These are phyloP conservation scores for Patellaria atrata DNA, from an alignment of 495 filamentous ascomycete species.

Conservation along the genomic window DNA sequence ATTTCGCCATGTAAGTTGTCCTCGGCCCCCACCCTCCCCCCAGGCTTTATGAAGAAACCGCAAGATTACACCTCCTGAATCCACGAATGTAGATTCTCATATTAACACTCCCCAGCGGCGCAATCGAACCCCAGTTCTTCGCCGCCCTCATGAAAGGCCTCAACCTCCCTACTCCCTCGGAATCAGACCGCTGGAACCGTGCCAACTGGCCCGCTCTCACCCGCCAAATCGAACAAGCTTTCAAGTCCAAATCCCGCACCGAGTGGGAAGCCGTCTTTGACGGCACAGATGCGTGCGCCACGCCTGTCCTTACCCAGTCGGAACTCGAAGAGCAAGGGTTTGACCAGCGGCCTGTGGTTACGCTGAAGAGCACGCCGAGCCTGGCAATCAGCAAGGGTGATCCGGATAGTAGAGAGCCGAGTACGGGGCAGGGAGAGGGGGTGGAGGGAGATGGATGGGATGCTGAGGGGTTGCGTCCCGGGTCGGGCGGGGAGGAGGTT, in stretches of 20 bases:
- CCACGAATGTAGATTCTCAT: neutral
- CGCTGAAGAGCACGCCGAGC: slow-evolving; percentile 49
- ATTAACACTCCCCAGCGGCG: slow-evolving; percentile 36
- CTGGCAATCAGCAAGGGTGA: slow-evolving; percentile 32
- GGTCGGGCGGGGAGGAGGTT: slow-evolving; percentile 54
- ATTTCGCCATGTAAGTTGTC: slow-evolving; percentile 54
- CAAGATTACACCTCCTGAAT: neutral
- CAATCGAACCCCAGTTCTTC: slow-evolving; percentile 80
- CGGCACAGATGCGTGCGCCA: slow-evolving; percentile 81
- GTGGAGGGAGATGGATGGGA: slow-evolving; percentile 37
- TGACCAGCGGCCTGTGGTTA: slow-evolving; percentile 64
- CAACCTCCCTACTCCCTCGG: slow-evolving; percentile 34
- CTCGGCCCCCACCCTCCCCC: neutral
- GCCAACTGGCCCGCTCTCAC: slow-evolving; percentile 50
- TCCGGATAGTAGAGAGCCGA: slow-evolving; percentile 24
- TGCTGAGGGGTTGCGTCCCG: slow-evolving; percentile 43
- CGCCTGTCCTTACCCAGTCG: slow-evolving; percentile 59
- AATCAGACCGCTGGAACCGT: slow-evolving; percentile 37
- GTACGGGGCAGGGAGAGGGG: slow-evolving; percentile 37
- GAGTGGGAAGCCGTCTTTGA: slow-evolving; percentile 85
- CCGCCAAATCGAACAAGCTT: slow-evolving; percentile 43
- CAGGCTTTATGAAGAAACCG: neutral
- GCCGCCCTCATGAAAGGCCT: slow-evolving; percentile 48
- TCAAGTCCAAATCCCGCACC: slow-evolving; percentile 55
- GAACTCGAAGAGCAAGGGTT: slow-evolving; percentile 57